A percentile compares a stretch with the other conserved stretches of the same genome.
phyloP scores from a whole-genome alignment of 495 filamentous ascomycete genomes.

The Opeltia flavorubescens region DNA sequence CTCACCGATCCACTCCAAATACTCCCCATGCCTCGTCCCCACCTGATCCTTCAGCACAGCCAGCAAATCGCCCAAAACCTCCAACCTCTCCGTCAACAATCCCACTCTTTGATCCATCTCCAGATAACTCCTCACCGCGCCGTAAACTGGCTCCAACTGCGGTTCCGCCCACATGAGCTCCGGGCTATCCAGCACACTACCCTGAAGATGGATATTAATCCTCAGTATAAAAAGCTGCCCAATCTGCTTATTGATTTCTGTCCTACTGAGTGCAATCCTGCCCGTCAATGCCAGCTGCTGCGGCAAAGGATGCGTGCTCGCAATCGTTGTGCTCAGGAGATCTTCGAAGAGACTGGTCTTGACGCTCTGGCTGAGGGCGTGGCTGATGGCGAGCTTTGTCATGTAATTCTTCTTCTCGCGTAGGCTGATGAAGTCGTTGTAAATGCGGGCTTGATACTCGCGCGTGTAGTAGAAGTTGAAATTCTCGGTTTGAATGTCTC shows the following conservation, averaged over 20 bases:
- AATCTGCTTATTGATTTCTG: slow-evolving; percentile 95
- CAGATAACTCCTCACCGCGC: slow-evolving; percentile 84
- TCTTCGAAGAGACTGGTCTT: slow-evolving; percentile 98
- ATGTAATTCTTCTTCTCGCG: slow-evolving; percentile 91
- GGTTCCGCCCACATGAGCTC: slow-evolving; percentile 98
- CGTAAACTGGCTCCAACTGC: slow-evolving; percentile 87
- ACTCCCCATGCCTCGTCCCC: slow-evolving; percentile 90
- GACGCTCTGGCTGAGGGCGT: slow-evolving; percentile 87
- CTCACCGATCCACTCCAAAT: slow-evolving; percentile 89
- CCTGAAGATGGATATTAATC: slow-evolving; percentile 96
- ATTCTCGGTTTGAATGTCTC: slow-evolving; percentile 86
- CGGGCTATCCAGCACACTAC: slow-evolving; percentile 89
- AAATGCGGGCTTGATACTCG: slow-evolving; percentile 94
- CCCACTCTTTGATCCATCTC: slow-evolving; percentile 97
- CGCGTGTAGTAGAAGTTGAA: slow-evolving; percentile 99
- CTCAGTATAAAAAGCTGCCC: slow-evolving; percentile 93
- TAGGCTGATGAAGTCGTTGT: slow-evolving; percentile 96
- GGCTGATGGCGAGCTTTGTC: slow-evolving; percentile 92
- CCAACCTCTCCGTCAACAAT: slow-evolving; percentile 74
- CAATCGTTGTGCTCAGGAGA: slow-evolving; percentile 83
- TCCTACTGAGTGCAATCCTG: slow-evolving; percentile 67
- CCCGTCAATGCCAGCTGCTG: slow-evolving; percentile 82
- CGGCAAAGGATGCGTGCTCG: slow-evolving; percentile 77
- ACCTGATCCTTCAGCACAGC: slow-evolving; percentile 93
- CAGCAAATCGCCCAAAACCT: slow-evolving; percentile 87